Evolutionary conservation across 2,329 filamentous ascomycete genomes (phyloP), one percentile per base, ranked within the genome.

Genomic region (Alternaria metachromatica): DNA sequence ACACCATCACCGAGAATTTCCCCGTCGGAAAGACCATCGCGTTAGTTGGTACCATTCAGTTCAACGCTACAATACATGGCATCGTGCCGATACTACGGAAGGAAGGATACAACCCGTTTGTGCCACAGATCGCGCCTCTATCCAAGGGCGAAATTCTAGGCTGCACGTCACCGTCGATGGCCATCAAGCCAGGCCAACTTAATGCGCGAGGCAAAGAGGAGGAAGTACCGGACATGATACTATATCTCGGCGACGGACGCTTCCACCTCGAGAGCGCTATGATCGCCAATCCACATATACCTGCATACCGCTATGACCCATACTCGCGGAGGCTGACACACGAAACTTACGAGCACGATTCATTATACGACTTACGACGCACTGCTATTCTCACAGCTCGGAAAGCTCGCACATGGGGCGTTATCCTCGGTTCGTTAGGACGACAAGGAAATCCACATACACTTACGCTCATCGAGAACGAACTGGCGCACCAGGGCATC

Each of bases 201-300:
- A 72, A 76, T 80, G 64, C 86, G 11, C 84, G 84, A 11, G 86
- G 87, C 50, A 82, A 81, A 45, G 79, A 80, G 26, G 75, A 74
- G 28, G 71, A 70, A 53, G 76, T 80, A 5, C 83, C 84, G 41
- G 92, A 97, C 76, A 81, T 93, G 67, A 90, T 97, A 49, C 84
- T 97, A 2, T 97, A 97, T 78, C 88, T 97, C 13, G 94, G 94
- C 50, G 94, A 97, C 76, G 94, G 94, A 12, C 88, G 94, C 63
- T 97, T 97, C 84, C 96, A 99, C 79, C 90, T 99, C 46, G 96
- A 99, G 81, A 96, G 93, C 75, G 95, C 96, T 75, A 99, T 99
- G 95, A 99, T 99, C 70, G 96, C 98, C 78, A 99, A 99, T 81
- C 96, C 96, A 0, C 82, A 85, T 6, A 88, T 97, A 37, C 92